Evolutionary conservation across 2,329 filamentous ascomycete species (phyloP).

Genomic region (Beauveria bassiana): DNA sequence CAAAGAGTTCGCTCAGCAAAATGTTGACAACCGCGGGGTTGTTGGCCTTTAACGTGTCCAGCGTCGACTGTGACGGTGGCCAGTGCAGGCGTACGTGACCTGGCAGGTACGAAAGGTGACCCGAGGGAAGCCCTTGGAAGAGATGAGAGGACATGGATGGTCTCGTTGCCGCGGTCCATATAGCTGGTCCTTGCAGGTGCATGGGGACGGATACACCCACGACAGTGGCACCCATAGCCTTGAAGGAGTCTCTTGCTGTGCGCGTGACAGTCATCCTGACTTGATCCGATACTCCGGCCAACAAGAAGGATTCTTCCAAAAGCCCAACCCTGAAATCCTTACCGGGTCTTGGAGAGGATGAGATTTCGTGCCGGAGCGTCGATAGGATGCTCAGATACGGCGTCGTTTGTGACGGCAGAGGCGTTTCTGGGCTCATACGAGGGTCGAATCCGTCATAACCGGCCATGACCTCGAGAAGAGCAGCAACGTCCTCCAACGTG

Average conservation of each 20-base stretch:
- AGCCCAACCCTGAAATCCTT: slow-evolving; percentile 17
- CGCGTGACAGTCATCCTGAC: too few relatives aligned
- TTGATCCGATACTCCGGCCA: too few relatives aligned
- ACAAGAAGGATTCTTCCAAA: slow-evolving; percentile 33
- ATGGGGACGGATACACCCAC: slow-evolving; percentile 38
- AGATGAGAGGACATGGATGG: slow-evolving; percentile 25
- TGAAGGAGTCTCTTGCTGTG: too few relatives aligned
- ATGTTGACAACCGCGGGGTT: not conserved
- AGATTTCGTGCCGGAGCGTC: too few relatives aligned
- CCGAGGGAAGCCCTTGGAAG: slow-evolving; percentile 23
- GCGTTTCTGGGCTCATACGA: not conserved
- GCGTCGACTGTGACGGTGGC: not conserved
- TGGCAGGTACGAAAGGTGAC: not conserved
- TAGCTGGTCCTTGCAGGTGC: slow-evolving; percentile 37
- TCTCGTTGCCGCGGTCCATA: slow-evolving; percentile 38
- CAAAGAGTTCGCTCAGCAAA: not conserved
- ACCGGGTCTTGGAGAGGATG: too few relatives aligned
- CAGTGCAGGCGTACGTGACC: not conserved
- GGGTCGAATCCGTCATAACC: not conserved
- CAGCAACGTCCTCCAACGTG: slow-evolving; percentile 19
- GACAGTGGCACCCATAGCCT: slow-evolving; percentile 16
- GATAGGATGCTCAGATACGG: too few relatives aligned
- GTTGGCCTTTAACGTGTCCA: not conserved
- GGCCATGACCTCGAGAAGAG: not conserved
- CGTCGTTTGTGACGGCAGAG: too few relatives aligned